Conservation (phyloP, 2,329 filamentous ascomycete genomes). For the Thielaviopsis euricoi region DNA sequence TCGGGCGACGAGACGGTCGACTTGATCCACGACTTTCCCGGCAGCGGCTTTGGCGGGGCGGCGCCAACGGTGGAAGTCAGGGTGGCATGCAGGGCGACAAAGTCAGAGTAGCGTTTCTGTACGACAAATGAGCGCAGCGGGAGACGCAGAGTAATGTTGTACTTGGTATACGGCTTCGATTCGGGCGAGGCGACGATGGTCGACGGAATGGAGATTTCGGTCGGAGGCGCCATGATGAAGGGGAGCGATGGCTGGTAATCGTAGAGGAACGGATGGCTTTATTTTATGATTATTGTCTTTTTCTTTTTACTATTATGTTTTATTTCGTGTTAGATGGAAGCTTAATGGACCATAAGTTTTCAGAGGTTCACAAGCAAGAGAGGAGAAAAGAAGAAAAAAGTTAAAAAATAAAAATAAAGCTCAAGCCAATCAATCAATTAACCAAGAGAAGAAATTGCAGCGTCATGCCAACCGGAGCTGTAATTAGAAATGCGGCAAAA, state of each 20-base stretch:
- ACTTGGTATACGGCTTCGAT: constrained; percentile 56
- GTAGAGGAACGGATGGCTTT: background rate
- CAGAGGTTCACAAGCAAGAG: no score
- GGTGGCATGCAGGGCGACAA: constrained; percentile 46
- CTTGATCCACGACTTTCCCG: constrained; percentile 61
- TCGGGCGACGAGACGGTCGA: constrained; percentile 53
- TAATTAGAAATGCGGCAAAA: no score
- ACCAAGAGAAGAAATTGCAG: no score
- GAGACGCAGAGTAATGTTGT: constrained; percentile 62
- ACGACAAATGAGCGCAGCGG: constrained; percentile 61
- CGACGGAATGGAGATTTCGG: constrained; percentile 52
- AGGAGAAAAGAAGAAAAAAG: no score
- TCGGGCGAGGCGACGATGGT: constrained; percentile 38
- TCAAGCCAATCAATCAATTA: no score
- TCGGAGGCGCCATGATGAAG: constrained; percentile 41
- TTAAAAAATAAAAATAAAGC: no score
- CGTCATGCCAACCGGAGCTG: no score
- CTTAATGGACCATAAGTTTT: no score
- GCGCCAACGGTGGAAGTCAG: constrained; percentile 43
- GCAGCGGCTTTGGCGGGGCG: constrained; percentile 50
- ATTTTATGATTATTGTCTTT: no score
- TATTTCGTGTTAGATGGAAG: no score
- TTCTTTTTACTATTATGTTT: no score
- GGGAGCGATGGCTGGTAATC: background rate
- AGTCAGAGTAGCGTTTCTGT: constrained; percentile 72